Evolutionary conservation across 1,284 basidiomycete species (phyloP).

Genomic region (Trichosporon sp.): DNA sequence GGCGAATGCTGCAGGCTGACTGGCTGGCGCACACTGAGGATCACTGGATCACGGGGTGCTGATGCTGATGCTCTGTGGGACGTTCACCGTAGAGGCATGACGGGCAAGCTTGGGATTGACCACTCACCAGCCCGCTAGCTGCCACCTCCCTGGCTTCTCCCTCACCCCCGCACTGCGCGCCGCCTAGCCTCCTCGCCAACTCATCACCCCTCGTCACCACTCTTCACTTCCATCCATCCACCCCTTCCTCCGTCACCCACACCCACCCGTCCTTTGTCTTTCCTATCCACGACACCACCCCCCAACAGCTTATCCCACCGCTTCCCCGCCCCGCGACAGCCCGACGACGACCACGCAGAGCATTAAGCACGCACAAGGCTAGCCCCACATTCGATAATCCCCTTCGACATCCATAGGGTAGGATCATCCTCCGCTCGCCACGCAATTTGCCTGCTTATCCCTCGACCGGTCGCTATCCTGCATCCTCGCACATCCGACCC

Average conservation of each 20-base stretch:
- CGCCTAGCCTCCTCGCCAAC: background rate
- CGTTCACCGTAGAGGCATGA: background rate
- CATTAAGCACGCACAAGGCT: background rate
- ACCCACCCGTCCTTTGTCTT: constrained; percentile 2
- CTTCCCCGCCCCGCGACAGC: background rate
- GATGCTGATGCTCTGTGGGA: background rate
- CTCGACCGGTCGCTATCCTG: background rate
- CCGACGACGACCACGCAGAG: background rate
- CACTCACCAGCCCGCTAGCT: background rate
- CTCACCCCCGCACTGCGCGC: background rate
- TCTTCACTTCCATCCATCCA: constrained; percentile 1
- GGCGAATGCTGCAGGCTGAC: background rate
- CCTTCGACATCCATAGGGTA: background rate
- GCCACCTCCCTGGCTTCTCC: background rate
- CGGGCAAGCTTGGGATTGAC: background rate
- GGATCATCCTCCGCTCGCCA: constrained; percentile 1
- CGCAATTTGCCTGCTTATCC: background rate
- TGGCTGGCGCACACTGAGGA: background rate
- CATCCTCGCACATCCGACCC: background rate
- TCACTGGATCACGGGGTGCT: background rate
- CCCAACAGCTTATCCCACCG: background rate
- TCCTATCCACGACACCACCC: background rate
- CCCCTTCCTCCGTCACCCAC: background rate
- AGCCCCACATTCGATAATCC: background rate
- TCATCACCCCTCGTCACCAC: background rate